Base-by-base conservation (phyloP, 495 filamentous ascomycete species). In the Penicillium subrubescens region DNA sequence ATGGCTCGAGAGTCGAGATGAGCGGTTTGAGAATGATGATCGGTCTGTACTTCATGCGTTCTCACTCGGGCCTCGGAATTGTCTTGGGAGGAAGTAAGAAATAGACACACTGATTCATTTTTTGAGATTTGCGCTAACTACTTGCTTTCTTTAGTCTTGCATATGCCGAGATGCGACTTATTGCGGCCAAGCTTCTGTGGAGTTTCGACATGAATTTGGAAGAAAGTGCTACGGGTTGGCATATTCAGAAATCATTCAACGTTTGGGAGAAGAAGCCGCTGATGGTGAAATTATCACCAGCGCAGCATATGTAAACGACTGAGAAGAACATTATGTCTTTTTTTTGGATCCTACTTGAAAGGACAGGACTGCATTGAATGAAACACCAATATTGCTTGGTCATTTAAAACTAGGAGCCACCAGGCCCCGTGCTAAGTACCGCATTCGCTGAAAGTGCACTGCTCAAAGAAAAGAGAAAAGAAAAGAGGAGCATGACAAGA, bases 151-250 rank as follows among this genome's bases (percentile, higher is more conserved):
- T 48, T 17, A 79, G 77, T 56, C 75, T 89, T 29, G 85, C 83
- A 0, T 83, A 80, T 64, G 78, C 75, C 1, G 85, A 87, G 66
- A 81, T 85, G 75, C 74, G 82, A 2, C 61, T 87, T 2, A 79
- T 84, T 23, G 62, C 83, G 7, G 77, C 84, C 5, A 83, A 80
- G 34, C 50, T 87, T 15, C 53, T 89, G 1, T 88, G 77, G 76
- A 77, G 72, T 37, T 87, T 87, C 68, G 83, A 88, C 50, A 67
- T 88, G 34, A 69, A 72, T 44, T 65, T 81, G 2, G 65, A 68
- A 0, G 65, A 76, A 5, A 73, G 71, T 21, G 69, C 68, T n/a
- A 46, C 57, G 14, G 73, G 68, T 29, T 83, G 82, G 79, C 65
- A 63, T 5, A 70, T 79, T 19, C 73, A 83, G 53, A 72, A 75